phyloP scores from a whole-genome alignment of 768 basidiomycete species.

The Lactarius tabidus region DNA sequence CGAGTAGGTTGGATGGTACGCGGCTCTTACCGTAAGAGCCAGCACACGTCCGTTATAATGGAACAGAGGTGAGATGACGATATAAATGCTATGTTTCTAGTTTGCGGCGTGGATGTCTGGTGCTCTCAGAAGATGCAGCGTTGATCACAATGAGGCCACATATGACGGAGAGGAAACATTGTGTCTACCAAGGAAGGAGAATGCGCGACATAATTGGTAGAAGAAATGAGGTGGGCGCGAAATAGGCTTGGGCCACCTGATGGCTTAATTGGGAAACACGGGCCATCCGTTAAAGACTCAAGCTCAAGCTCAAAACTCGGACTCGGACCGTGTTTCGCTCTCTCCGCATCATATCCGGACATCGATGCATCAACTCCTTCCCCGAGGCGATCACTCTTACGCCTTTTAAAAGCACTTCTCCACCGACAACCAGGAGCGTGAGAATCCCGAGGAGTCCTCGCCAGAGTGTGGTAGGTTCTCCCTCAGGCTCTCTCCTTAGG shows the following conservation, averaged over 20 bases:
- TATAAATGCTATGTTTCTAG: neutral
- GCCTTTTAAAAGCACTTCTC: conserved; percentile 71
- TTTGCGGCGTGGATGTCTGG: neutral
- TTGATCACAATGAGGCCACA: neutral
- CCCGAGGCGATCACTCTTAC: conserved; percentile 85
- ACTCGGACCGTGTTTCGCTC: too few relatives aligned
- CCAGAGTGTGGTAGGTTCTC: conserved; percentile 55
- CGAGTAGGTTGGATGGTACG: too few relatives aligned
- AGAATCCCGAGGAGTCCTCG: conserved; percentile 83
- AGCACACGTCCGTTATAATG: too few relatives aligned
- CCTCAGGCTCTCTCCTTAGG: neutral
- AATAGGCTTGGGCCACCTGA: too few relatives aligned
- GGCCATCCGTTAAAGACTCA: too few relatives aligned
- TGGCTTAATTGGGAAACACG: too few relatives aligned
- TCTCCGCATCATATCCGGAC: too few relatives aligned
- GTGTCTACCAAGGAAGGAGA: neutral
- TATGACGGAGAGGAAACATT: neutral
- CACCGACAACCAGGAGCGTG: conserved; percentile 68
- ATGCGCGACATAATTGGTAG: neutral
- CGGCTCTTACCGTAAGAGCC: too few relatives aligned
- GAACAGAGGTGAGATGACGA: neutral
- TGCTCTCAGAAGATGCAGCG: too few relatives aligned
- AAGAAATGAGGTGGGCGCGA: neutral
- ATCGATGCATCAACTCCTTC: conserved; percentile 74
- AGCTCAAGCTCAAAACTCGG: too few relatives aligned